Percentiles rank a stretch among this genome's conserved stretches.
These are phyloP conservation scores for Podaxis sp. DNA, from an alignment of 768 basidiomycete species.

Conservation along the genomic window DNA sequence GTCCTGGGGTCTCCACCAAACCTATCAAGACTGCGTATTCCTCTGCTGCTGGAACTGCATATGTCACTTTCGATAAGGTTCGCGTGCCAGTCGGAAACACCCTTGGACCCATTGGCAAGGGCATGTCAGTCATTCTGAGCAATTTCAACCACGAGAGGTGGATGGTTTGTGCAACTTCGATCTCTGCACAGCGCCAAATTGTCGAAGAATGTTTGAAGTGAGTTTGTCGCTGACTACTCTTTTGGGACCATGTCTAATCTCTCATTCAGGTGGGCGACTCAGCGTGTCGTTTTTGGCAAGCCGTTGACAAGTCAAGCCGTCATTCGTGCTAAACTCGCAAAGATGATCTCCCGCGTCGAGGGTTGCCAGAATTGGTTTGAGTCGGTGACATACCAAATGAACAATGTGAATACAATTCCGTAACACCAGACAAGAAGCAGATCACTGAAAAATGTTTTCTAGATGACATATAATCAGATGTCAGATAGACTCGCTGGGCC, in stretches of 20 bases:
- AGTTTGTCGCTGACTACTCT: slow-evolving; percentile 18
- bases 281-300: slow-evolving; percentile 90
- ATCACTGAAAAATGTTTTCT: slow-evolving; percentile 10
- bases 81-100: slow-evolving; percentile 86
- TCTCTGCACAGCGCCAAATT: slow-evolving; percentile 73
- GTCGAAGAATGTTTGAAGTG: slow-evolving; percentile 92
- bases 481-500: slow-evolving; percentile 85
- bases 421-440: not conserved
- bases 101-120: slow-evolving; percentile 83
- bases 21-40: slow-evolving; percentile 94
- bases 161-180: slow-evolving; percentile 76
- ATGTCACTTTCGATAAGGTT: slow-evolving; percentile 76
- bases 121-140: slow-evolving; percentile 78
- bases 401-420: slow-evolving; percentile 54
- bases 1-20: slow-evolving; percentile 76
- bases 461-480: slow-evolving; percentile 89
- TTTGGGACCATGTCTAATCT: slow-evolving; percentile 5
- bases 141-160: slow-evolving; percentile 92
- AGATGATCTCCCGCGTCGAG: slow-evolving; percentile 91
- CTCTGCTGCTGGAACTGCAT: slow-evolving; percentile 86
- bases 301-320: slow-evolving; percentile 81
- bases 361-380: slow-evolving; percentile 88
- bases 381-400: slow-evolving; percentile 89
- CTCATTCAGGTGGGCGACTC: slow-evolving; percentile 72
- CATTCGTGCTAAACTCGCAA: slow-evolving; percentile 82